These are phyloP conservation scores for Echinochloa phyllopogon DNA, from an alignment of 176 grass and related monocot species.

Conservation along the genomic window DNA sequence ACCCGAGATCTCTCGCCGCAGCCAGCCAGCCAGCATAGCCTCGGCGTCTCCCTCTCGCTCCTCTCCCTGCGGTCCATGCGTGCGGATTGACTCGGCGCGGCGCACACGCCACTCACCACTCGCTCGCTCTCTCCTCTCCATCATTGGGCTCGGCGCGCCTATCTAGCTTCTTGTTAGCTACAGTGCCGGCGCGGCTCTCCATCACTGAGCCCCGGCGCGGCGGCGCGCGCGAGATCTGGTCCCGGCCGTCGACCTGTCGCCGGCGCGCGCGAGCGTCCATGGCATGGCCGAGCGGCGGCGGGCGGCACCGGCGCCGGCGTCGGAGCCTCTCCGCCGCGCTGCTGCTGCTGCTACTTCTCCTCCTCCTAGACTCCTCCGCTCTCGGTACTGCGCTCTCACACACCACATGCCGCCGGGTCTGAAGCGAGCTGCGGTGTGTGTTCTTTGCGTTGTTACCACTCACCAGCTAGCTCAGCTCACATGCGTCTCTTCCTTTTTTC, in stretches of 20 bases:
- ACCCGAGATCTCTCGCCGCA: too few relatives aligned
- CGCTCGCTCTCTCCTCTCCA: neutral
- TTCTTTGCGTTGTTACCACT: neutral
- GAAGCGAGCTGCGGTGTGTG: neutral
- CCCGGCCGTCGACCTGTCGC: neutral
- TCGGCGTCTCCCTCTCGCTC: neutral
- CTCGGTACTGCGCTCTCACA: constrained; percentile 42
- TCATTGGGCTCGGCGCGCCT: neutral
- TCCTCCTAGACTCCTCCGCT: constrained; percentile 16
- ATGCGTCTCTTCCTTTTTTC: neutral
- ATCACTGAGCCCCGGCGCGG: neutral
- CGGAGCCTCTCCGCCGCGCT: neutral
- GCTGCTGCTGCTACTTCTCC: constrained; percentile 34
- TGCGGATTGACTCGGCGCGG: constrained; percentile 36
- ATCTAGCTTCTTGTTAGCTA: neutral
- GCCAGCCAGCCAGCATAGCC: too few relatives aligned
- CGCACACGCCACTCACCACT: neutral
- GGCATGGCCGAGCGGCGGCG: constrained; percentile 13
- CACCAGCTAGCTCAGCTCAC: neutral
- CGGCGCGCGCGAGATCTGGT: constrained; percentile 8
- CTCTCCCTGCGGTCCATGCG: neutral
- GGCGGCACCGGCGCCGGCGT: too few relatives aligned
- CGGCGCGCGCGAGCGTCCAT: neutral
- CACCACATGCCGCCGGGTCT: neutral
- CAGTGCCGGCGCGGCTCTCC: too few relatives aligned